Evolutionary conservation across 1,139 yeast genomes (phyloP), one percentile per base, ranked within the genome.

Genomic region (Blastobotrys persicus): DNA sequence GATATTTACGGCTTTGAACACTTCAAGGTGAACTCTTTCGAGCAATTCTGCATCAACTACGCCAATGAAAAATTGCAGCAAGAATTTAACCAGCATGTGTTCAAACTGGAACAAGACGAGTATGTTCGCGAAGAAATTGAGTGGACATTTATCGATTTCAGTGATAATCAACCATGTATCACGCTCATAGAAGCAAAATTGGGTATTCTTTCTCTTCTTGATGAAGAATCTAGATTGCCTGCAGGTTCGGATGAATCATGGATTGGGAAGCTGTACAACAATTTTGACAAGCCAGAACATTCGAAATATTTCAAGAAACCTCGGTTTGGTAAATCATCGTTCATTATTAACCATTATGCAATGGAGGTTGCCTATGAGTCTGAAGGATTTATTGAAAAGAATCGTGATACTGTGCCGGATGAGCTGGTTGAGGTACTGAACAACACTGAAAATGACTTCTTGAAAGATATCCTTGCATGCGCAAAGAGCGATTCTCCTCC

Each of bases 1-100:
- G 99, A 92, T 81, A 92, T 92, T 61, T 91, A 91, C 66, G 98
- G 98, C 38, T 92, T 92, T 67, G 98, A 92, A 69, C 97, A 91
- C 72, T 92, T 92, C 67, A 91, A 88, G 62, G 83, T 79, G 62
- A 92, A 92, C 69, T 89, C 97, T 5, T 92, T 92, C 62, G 98
- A 92, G 71, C 98, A 92, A 67, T 91, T 92, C 70, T 92, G 98
- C 72, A 92, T 92, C 71, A 92, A 92, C 67, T 92, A 92, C 68
- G 98, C 98, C 46, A 92, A 92, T 69, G 98, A 92, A 72, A 92
- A 92, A 70, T 77, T 92, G 60, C 98, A 92, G 70, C 98, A 92
- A 70, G 98, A 91, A 67, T 92, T 92, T 69, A 92, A 91, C 64
- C 98, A 91, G 69, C 98, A 92, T 65, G 98, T 92, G 44, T 92